Evolutionary conservation across 768 basidiomycete genomes (phyloP).

Genomic region (Exsudoporus frostii): DNA sequence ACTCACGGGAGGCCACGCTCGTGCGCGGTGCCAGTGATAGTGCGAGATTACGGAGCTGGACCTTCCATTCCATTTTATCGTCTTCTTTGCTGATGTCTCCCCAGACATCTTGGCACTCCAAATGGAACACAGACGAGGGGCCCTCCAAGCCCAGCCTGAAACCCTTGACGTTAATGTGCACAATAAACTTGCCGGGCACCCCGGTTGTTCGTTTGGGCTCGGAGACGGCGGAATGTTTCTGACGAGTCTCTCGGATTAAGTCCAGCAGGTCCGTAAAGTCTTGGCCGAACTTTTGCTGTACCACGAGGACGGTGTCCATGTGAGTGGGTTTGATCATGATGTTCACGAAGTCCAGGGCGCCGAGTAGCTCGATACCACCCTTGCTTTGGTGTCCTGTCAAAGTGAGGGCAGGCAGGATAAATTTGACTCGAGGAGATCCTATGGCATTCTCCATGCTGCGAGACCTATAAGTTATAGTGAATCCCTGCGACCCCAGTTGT

Average conservation of each 20-base stretch:
- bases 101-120: constrained; percentile 74
- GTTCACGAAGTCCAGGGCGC: constrained; percentile 65
- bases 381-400: constrained; percentile 56
- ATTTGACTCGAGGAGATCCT: constrained; percentile 51
- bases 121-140: constrained; percentile 62
- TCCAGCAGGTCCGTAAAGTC: constrained; percentile 80
- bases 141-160: constrained; percentile 80
- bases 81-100: constrained; percentile 52
- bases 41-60: constrained; percentile 70
- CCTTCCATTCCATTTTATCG: constrained; percentile 55
- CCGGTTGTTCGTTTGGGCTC: constrained; percentile 10
- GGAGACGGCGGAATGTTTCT: constrained; percentile 18
- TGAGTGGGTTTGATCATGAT: constrained; percentile 76
- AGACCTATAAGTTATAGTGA: constrained; percentile 54
- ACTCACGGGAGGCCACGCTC: constrained; percentile 31
- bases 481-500: constrained; percentile 57
- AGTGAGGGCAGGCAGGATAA: constrained; percentile 64
- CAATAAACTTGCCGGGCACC: constrained; percentile 37
- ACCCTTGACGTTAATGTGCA: constrained; percentile 67
- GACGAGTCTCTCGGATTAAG: constrained; percentile 60
- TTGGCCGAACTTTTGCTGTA: constrained; percentile 87
- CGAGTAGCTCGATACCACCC: constrained; percentile 47
- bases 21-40: constrained; percentile 77
- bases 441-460: constrained; percentile 32
- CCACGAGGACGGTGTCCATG: constrained; percentile 77